These are phyloP conservation scores for Rhododendron simsii DNA, from an alignment of 148 eudicot species.

Conservation along the genomic window DNA sequence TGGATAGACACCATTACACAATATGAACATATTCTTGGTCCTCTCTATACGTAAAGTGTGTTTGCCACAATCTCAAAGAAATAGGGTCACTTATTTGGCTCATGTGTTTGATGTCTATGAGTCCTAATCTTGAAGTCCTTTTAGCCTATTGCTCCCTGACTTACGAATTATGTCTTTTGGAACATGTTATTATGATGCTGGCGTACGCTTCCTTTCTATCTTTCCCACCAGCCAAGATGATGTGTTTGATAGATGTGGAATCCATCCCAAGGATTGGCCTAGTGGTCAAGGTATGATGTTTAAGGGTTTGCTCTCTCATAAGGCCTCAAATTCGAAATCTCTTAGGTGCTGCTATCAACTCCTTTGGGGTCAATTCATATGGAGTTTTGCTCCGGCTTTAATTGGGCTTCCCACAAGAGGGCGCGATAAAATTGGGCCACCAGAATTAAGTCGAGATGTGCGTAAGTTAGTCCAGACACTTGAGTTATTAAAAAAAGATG, in stretches of 20 bases:
- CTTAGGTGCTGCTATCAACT: no score
- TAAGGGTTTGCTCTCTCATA: no score
- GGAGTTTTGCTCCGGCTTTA: no score
- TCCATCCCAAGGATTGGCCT: no score
- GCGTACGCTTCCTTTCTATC: not conserved
- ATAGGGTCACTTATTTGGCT: not conserved
- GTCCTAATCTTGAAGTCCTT: not conserved
- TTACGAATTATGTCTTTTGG: not conserved
- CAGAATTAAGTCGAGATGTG: no score
- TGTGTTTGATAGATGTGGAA: not conserved
- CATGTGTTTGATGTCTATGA: not conserved
- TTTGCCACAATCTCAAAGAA: not conserved
- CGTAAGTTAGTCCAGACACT: no score
- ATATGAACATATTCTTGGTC: not conserved
- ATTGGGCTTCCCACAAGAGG: no score
- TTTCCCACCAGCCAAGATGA: not conserved
- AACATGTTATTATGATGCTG: not conserved
- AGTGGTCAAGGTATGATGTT: no score
- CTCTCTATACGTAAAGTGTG: not conserved
- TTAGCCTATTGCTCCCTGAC: not conserved
- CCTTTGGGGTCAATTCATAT: no score
- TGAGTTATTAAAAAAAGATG: no score
- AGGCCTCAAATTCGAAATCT: no score
- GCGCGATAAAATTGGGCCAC: no score
- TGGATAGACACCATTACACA: not conserved